Percentiles rank a stretch among this genome's conserved stretches.
These are phyloP conservation scores for Nitzschia sp. DNA, from an alignment of 108 stramenopile genomes.

Conservation along the genomic window DNA sequence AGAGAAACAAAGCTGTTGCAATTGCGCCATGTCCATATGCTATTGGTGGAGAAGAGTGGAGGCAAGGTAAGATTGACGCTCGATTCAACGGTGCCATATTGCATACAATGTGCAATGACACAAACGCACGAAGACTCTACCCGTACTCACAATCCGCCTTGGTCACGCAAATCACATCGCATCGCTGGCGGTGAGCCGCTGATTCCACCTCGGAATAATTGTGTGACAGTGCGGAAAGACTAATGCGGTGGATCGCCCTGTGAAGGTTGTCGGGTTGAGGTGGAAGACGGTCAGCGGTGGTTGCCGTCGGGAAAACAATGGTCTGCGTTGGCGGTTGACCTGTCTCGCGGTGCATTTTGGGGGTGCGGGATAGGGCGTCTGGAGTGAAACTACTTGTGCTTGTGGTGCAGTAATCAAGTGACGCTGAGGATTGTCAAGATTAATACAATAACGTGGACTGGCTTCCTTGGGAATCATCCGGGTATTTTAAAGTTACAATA, in stretches of 20 bases:
- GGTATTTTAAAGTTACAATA: no score
- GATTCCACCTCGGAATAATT: slow-evolving; percentile 58
- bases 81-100: neutral
- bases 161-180: slow-evolving; percentile 67
- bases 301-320: slow-evolving; percentile 6
- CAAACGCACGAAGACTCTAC: no score
- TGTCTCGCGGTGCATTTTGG: no score
- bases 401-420: no score
- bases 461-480: no score
- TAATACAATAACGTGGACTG: no score
- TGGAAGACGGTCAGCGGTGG: slow-evolving; percentile 4
- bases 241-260: slow-evolving; percentile 57
- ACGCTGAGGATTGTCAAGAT: no score
- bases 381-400: no score
- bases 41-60: neutral
- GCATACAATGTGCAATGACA: no score
- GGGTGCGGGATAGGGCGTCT: no score
- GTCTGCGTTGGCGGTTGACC: slow-evolving; percentile 1
- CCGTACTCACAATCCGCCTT: slow-evolving; percentile 59
- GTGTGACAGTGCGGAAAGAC: slow-evolving; percentile 55
- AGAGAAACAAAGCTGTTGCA: slow-evolving; percentile 55
- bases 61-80: neutral
- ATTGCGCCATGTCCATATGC: slow-evolving; percentile 79
- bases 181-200: slow-evolving; percentile 56
- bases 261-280: slow-evolving; percentile 13